A percentile compares a stretch with the other conserved stretches of the same genome.
Evolutionary conservation across 129 eudicot genomes (phyloP).

Genomic region (Ambrosia trifida): DNA sequence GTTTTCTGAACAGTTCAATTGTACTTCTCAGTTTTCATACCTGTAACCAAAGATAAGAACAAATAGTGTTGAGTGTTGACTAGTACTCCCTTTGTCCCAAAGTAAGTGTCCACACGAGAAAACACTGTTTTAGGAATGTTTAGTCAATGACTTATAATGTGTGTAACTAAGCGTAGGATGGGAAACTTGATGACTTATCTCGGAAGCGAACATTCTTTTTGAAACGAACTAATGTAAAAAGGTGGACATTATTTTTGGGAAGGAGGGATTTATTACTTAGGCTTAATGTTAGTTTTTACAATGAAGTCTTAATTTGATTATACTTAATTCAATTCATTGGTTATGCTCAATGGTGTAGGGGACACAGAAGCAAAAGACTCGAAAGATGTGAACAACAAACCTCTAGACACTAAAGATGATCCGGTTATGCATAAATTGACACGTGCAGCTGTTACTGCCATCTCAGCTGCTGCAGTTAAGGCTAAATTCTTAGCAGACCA

Average conservation of each 20-base stretch:
- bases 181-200: neutral
- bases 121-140: neutral
- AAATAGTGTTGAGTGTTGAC: neutral
- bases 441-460: slow-evolving; percentile 79
- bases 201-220: neutral
- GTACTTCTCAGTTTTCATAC: neutral
- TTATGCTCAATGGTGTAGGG: slow-evolving; percentile 32
- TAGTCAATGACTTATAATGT: neutral
- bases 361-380: slow-evolving; percentile 41
- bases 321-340: slow-evolving; percentile 3
- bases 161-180: neutral
- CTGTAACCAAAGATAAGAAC: neutral
- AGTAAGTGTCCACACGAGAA: neutral
- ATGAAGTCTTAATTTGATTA: neutral
- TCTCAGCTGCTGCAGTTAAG: slow-evolving; percentile 94
- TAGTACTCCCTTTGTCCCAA: neutral
- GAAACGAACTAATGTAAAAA: neutral
- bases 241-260: neutral
- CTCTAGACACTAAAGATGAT: slow-evolving; percentile 38
- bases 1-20: slow-evolving; percentile 20
- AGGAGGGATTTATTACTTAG: neutral
- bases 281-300: neutral
- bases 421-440: slow-evolving; percentile 47
- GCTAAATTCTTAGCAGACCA: slow-evolving; percentile 84
- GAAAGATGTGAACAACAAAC: slow-evolving; percentile 28